Evolutionary conservation across 768 basidiomycete genomes (phyloP), one percentile per base, ranked within the genome.

Genomic region (Psilocybe sp.): DNA sequence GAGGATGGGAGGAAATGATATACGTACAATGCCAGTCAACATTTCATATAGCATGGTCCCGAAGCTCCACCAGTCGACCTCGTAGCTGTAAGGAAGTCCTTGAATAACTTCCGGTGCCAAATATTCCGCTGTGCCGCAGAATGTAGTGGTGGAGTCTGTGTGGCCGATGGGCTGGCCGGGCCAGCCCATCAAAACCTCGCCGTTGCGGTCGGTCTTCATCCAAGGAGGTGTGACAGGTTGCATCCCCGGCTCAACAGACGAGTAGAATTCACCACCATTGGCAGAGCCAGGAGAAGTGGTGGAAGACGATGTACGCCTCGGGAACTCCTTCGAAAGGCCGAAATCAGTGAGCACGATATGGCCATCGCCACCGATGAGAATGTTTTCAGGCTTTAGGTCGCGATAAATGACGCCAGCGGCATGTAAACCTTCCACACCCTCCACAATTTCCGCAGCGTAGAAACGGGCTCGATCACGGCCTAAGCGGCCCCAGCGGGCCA

Each of bases 301-400:
- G 38, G 62, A 64, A 19, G 77, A 60, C 34, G 62, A 55, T 14
- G 65, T 63, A 15, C 76, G 73, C 20, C 85, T 79, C 11, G 89
- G 83, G 64, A 95, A 95, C 69, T 93, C 92, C 60, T 93, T 95
- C 28, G 91, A 93, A 15, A 93, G 76, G 19, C 97, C 97, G 62
- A 99, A 99, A 72, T 98, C 97, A 19, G 95, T 98, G 33, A 99
- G 77, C 37, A 98, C 92, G 55, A 98, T 93, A 65, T 99, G 97
- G 0, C 97, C 97, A 58, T 94, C 89, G 2, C 82, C 81, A 44
- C 90, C 91, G 58, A 99, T 95, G 48, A 99, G 84, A 59, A 98
- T 91, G 69, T 94, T 94, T 71, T 98, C 95, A 1, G 95, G 95
- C 64, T 98, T 98, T 55, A 98, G 84, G 65, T 98, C 95, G 43